These are phyloP conservation scores for Vinca major DNA, from an alignment of 305 asterid species.

Conservation along the genomic window DNA sequence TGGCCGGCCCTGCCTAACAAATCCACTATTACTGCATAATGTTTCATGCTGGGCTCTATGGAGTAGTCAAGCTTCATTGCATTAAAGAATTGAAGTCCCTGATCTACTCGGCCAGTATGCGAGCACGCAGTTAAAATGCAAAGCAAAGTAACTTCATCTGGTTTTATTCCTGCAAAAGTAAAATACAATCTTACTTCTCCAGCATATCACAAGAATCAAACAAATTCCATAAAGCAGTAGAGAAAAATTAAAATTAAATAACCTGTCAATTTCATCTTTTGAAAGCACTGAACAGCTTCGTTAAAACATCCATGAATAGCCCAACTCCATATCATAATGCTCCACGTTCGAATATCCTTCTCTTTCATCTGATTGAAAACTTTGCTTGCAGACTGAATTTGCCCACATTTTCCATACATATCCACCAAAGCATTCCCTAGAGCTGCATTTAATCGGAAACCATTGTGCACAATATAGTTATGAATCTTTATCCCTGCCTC, in stretches of 20 bases:
- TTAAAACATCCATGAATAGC: constrained; percentile 33
- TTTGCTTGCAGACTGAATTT: constrained; percentile 28
- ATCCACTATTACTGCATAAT: constrained; percentile 37
- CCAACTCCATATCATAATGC: constrained; percentile 37
- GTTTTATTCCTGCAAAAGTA: constrained; percentile 28
- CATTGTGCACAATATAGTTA: constrained; percentile 16
- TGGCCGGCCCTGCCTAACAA: constrained; percentile 35
- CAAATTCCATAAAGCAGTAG: neutral
- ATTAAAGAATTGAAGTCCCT: constrained; percentile 29
- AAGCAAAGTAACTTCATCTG: constrained; percentile 35
- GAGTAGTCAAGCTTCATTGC: constrained; percentile 27
- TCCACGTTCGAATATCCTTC: constrained; percentile 36
- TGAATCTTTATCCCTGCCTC: constrained; percentile 25
- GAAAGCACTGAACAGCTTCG: constrained; percentile 30
- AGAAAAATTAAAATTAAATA: neutral
- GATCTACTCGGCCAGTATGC: constrained; percentile 32
- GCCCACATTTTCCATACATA: constrained; percentile 40
- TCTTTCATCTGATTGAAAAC: constrained; percentile 24
- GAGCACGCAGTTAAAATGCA: constrained; percentile 37
- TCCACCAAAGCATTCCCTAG: constrained; percentile 34
- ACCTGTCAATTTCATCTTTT: constrained; percentile 29
- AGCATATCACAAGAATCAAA: constrained; percentile 3
- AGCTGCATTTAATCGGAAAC: constrained; percentile 19
- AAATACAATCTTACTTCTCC: neutral
- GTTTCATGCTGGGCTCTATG: constrained; percentile 34